phyloP scores from a whole-genome alignment of 2,329 filamentous ascomycete species.

The Domatiomyces globalis region DNA sequence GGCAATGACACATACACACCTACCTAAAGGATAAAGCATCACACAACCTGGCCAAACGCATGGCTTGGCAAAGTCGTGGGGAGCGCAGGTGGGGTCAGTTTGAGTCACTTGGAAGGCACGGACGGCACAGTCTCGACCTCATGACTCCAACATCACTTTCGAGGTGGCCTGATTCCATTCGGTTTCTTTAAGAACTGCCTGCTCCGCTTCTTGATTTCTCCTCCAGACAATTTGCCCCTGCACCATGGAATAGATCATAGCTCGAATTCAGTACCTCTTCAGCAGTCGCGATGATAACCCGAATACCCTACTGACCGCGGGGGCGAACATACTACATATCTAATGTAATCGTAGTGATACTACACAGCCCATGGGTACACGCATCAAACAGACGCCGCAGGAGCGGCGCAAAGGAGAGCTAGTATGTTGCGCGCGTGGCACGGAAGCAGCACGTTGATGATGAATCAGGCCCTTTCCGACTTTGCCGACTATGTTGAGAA shows the following conservation, averaged over 20 bases:
- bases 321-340: constrained; percentile 20
- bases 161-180: not conserved
- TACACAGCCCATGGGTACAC: constrained; percentile 32
- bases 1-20: no score
- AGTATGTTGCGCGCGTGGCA: constrained; percentile 36
- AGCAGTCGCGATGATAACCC: constrained; percentile 27
- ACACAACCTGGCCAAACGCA: not conserved
- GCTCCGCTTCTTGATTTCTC: not conserved
- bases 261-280: not conserved
- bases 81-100: no score
- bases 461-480: constrained; percentile 61
- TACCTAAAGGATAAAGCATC: not conserved
- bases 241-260: not conserved
- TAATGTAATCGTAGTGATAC: constrained; percentile 1
- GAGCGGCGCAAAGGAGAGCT: constrained; percentile 80
- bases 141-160: not conserved
- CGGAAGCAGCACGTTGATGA: not conserved
- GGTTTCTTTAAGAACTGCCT: not conserved
- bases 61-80: not conserved
- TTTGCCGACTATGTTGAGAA: constrained; percentile 97
- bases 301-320: constrained; percentile 29
- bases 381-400: constrained; percentile 50
- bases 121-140: not conserved
- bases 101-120: not conserved
- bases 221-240: not conserved